Evolutionary conservation across 2,329 filamentous ascomycete species (phyloP), one percentile per base, ranked within the genome.

Genomic region (Diplocarpon mali): DNA sequence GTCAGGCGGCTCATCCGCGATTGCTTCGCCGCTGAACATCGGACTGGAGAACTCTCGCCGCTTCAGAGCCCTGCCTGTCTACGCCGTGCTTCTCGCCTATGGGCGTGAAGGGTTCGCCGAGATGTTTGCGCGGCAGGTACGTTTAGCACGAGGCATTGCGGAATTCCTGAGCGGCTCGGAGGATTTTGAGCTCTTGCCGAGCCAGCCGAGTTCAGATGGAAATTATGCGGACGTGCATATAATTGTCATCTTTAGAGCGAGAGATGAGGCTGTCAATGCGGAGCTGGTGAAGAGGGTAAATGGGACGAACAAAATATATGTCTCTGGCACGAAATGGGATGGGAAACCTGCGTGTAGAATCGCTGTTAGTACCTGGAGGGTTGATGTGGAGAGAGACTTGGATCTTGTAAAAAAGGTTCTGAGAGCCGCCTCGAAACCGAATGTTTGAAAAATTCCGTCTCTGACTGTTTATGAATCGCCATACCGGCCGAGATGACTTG

Each of bases 31-130:
- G 0, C 68, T 94, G 13, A 90, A 95, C 63, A 77, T 92, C 45
- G 87, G 88, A 15, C 69, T 95, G 15, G 89, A 95, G 57, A 95
- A 95, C 64, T 95, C 88, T 2, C 78, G 89, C 32, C 81, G 89
- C 5, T 94, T 95, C 68, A 78, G 90, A 42, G 89, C 89, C 0
- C 69, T 95, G n/a, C 89, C 90, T 0, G 83, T 87, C 8, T 95
- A 95, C 59, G 80, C 86, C 10, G 83, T 81, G 0, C 71, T 95
- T 2, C 62, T 82, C 15, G 81, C 83, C 38, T 83, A 92, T 56
- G 90, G 90, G 0, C 69, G 70, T 1, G 61, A 70, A 0, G 88
- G 87, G 0, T 76, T 93, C 52, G 68, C 70, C 1, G 67, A 71
- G 1, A 82, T 95, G 66, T 67, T 95, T 4, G 70, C 75, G 49